Evolutionary conservation across 2,329 filamentous ascomycete species (phyloP), one percentile per base, ranked within the genome.

Genomic region (Pseudonectria foliicola): DNA sequence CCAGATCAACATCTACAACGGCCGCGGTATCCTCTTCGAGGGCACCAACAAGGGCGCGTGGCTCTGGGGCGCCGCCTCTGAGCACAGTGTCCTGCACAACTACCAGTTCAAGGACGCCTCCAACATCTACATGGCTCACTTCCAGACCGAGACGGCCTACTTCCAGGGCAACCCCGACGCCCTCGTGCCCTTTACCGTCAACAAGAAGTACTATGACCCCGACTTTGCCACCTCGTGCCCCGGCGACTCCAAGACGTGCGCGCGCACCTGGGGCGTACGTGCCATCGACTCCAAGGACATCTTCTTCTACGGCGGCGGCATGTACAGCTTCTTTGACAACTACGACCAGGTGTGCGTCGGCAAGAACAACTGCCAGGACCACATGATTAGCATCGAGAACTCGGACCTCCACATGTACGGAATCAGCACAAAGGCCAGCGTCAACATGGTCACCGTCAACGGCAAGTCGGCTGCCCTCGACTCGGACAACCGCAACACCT

Each of bases 121-220:
- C 53, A 82, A 89, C 54, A 71, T 94, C 43, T 94, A 83, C 67
- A 81, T 93, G 73, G 80, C 76, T 10, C 66, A 85, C 33, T 86
- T 94, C 51, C 89, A 95, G 65, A 85, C 85, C 4, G 90, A 95
- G 65, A 95, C 88, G 5, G 84, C 88, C 23, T 88, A 85, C 68
- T 87, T 82, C 71, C 85, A 94, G 64, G 75, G 82, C 56, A 89
- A 90, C 65, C 86, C 88, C 4, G 73, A 82, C 47, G 75, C 85
- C 3, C 70, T 74, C 8, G 68, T 74, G 8, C 83, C 80, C 26
- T 87, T 83, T 60, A 66, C 65, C 0, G 62, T 67, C 43, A 76
- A 81, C 50, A 45, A 70, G 13, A 62, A 63, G 6, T 84, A 70
- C 50, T 60, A 59, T 30, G 85, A 90, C 55, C 84, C 88, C 0